These are phyloP conservation scores for Penicillium maclennaniae DNA, from an alignment of 495 filamentous ascomycete species.

Conservation along the genomic window DNA sequence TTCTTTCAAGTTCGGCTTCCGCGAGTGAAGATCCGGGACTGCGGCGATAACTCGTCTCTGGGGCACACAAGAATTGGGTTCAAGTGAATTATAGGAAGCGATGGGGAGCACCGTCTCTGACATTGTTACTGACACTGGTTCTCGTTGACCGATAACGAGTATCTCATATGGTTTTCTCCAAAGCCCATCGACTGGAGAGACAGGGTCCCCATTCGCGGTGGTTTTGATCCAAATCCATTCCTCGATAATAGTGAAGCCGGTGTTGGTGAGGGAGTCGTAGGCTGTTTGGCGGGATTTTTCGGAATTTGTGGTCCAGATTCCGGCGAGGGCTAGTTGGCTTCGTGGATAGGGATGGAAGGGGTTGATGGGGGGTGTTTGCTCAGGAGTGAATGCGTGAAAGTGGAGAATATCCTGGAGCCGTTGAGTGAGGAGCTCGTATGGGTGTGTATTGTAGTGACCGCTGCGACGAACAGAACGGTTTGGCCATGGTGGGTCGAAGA, in stretches of 20 bases:
- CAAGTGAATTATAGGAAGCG: slow-evolving; percentile 9
- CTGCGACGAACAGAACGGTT: slow-evolving; percentile 80
- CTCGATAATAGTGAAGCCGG: slow-evolving; percentile 63
- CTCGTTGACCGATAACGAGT: slow-evolving; percentile 61
- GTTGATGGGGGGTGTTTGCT: neutral
- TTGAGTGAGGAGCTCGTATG: slow-evolving; percentile 30
- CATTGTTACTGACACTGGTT: neutral
- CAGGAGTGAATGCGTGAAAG: slow-evolving; percentile 18
- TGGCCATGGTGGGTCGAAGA: slow-evolving; percentile 93
- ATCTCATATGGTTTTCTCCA: slow-evolving; percentile 89
- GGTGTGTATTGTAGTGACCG: slow-evolving; percentile 57
- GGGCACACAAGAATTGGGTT: neutral
- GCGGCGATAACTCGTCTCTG: slow-evolving; percentile 62
- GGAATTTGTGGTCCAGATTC: slow-evolving; percentile 89
- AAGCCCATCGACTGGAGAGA: slow-evolving; percentile 60
- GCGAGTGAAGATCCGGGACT: slow-evolving; percentile 87
- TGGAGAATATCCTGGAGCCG: slow-evolving; percentile 28
- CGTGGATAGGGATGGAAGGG: neutral
- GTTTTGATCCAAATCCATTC: slow-evolving; percentile 95
- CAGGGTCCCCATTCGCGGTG: slow-evolving; percentile 64
- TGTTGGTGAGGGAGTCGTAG: slow-evolving; percentile 54
- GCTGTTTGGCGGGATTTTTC: slow-evolving; percentile 54
- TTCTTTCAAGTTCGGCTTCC: slow-evolving; percentile 72
- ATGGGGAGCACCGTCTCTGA: neutral
- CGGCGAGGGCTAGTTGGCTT: slow-evolving; percentile 37